Conservation (phyloP, 805 yeast genomes). For the Candida maris region DNA sequence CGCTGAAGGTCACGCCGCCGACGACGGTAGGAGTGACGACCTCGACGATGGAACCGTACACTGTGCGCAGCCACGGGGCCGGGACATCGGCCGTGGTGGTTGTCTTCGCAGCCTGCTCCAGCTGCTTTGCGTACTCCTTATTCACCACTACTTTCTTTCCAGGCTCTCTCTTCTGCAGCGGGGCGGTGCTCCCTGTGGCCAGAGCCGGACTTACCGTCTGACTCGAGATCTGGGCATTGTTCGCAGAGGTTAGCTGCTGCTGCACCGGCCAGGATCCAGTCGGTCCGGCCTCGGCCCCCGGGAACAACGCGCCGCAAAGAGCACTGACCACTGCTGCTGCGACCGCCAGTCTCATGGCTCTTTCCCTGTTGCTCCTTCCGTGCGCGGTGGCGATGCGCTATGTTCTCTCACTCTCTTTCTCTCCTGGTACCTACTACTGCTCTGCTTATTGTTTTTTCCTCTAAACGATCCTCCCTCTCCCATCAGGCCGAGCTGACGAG, state of each 20-base stretch:
- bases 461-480: too few species aligned
- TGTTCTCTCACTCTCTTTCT: too few species aligned
- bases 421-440: too few species aligned
- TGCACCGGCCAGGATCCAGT: neutral
- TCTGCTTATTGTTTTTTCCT: too few species aligned
- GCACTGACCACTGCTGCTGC: too few species aligned
- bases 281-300: neutral
- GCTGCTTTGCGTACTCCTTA: constrained; percentile 24
- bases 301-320: neutral
- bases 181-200: neutral
- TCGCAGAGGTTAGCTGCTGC: constrained; percentile 1
- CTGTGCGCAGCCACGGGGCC: constrained; percentile 71
- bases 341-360: too few species aligned
- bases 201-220: neutral
- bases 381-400: too few species aligned
- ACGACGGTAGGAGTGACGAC: constrained; percentile 62
- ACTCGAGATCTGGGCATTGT: neutral
- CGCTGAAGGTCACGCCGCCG: constrained; percentile 59
- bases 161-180: constrained; percentile 9
- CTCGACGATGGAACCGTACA: constrained; percentile 52
- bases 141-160: constrained; percentile 24
- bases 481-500: too few species aligned
- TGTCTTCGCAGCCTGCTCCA: constrained; percentile 15
- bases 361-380: too few species aligned
- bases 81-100: constrained; percentile 35